Base-by-base conservation (phyloP, 768 basidiomycete genomes). In the Clathrus columnatus region DNA sequence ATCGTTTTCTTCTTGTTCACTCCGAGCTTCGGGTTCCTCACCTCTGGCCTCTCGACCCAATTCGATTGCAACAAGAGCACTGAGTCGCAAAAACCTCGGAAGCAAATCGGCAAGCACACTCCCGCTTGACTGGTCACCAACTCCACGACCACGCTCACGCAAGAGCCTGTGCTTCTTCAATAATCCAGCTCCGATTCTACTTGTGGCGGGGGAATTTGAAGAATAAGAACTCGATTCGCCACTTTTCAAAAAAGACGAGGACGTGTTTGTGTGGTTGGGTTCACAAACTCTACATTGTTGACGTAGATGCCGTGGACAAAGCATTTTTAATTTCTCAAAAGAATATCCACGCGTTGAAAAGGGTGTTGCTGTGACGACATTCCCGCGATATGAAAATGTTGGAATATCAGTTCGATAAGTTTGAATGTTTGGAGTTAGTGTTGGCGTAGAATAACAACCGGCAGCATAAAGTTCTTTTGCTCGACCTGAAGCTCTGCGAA, bases 51-150 rank as follows among this genome's bases (percentile, higher is more conserved):
- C 88, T 46, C 81, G 73, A 17, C 84, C 87, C 23, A 91, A 73
- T 67, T 91, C 89, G 58, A 77, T 80, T 46, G 87, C 85, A 7
- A 89, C 83, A 48, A 89, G 72, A 27, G 90, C 90, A 16, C 85
- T 87, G 26, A 93, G 72, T 51, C 83, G 76, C 57, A 93, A 69
- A 63, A 91, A 93, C 27, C 85, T 73, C 27, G 67, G 64, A 0
- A 69, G 26, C 32, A 69, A 55, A 17, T 60, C 59, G 24, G 63
- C 60, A 48, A 55, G 54, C 8, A 55, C 54, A 26, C 54, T 32
- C 5, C 4, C 61, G 23, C 21, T n/a, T 56, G 47, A 42, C 47
- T 32, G 23, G 50, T 28, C 20, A 11, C 17, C n/a, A 16, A 26
- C 45, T 8, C 45, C 18, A 23, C 21, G 14, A 36, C 36, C 7